These are phyloP conservation scores for Diddensiella santjacobensis DNA, from an alignment of 805 yeast genomes.

Conservation along the genomic window DNA sequence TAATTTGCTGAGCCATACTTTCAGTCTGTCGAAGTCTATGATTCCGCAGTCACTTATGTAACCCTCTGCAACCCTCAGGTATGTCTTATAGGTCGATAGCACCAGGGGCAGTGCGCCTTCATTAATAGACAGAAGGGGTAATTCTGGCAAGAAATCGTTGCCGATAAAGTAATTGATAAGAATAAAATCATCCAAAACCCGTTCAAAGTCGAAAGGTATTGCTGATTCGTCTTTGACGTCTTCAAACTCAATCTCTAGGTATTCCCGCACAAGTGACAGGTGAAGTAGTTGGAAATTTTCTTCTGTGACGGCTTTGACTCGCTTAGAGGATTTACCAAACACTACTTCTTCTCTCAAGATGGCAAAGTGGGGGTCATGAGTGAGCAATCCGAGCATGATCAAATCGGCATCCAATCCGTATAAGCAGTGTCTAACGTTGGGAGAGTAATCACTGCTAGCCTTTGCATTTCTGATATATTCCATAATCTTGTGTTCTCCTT, in stretches of 20 bases:
- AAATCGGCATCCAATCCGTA: conserved; percentile 96
- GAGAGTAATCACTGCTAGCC: conserved; percentile 67
- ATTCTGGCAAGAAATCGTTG: conserved; percentile 94
- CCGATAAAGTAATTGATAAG: conserved; percentile 92
- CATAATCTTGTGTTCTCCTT: conserved; percentile 98
- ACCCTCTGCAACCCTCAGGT: conserved; percentile 70
- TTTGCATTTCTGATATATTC: conserved; percentile 77
- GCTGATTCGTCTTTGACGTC: conserved; percentile 60
- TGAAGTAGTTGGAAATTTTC: conserved; percentile 83
- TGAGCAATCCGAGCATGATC: conserved; percentile 85
- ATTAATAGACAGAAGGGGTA: conserved; percentile 89
- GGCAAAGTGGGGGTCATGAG: conserved; percentile 95
- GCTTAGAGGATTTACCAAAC: conserved; percentile 56
- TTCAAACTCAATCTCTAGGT: conserved; percentile 77
- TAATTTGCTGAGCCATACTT: conserved; percentile 69
- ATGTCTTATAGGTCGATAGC: conserved; percentile 80
- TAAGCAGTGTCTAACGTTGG: conserved; percentile 86
- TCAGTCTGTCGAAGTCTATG: conserved; percentile 70
- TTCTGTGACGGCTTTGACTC: conserved; percentile 52
- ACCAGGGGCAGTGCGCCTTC: conserved; percentile 96
- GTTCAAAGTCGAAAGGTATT: conserved; percentile 77
- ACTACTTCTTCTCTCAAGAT: conserved; percentile 91
- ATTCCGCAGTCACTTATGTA: conserved; percentile 80
- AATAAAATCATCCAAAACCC: conserved; percentile 87
- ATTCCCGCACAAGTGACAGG: conserved; percentile 83